A percentile compares a stretch with the other conserved stretches of the same genome.
Evolutionary conservation across 306 rosid species (phyloP).

Genomic region (Medicago lupulina): DNA sequence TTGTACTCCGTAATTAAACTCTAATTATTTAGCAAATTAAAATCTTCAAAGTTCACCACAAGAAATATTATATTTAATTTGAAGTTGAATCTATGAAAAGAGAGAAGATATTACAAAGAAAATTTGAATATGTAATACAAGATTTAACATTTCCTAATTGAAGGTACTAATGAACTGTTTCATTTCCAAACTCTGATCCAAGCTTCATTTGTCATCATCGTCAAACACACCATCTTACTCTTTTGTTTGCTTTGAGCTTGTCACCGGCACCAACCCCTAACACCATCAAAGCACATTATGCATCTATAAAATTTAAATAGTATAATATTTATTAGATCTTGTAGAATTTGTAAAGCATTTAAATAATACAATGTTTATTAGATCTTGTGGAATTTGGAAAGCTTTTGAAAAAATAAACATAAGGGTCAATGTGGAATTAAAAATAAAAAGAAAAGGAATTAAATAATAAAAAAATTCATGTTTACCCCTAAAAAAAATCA

Average conservation of each 20-base stretch:
- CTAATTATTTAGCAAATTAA: too few species aligned
- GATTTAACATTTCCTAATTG: too few species aligned
- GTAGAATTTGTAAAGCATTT: not conserved
- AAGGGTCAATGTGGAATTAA: not conserved
- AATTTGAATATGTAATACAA: too few species aligned
- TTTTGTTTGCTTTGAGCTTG: not conserved
- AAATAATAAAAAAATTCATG: not conserved
- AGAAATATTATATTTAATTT: not conserved
- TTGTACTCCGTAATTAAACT: too few species aligned
- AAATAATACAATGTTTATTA: not conserved
- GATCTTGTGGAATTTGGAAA: not conserved
- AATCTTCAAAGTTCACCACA: not conserved
- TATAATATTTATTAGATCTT: constrained; percentile 2
- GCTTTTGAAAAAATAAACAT: not conserved
- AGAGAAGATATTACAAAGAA: not conserved
- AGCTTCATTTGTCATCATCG: not conserved
- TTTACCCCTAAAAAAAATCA: constrained; percentile 22
- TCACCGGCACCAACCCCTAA: not conserved
- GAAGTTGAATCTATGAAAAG: too few species aligned
- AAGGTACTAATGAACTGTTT: too few species aligned
- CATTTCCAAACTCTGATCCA: too few species aligned
- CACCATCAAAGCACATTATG: not conserved
- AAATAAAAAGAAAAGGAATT: not conserved
- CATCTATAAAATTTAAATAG: not conserved
- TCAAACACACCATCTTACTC: not conserved